These are phyloP conservation scores for Crithidia thermophila DNA, from an alignment of 208 protist genomes.

Conservation along the genomic window DNA sequence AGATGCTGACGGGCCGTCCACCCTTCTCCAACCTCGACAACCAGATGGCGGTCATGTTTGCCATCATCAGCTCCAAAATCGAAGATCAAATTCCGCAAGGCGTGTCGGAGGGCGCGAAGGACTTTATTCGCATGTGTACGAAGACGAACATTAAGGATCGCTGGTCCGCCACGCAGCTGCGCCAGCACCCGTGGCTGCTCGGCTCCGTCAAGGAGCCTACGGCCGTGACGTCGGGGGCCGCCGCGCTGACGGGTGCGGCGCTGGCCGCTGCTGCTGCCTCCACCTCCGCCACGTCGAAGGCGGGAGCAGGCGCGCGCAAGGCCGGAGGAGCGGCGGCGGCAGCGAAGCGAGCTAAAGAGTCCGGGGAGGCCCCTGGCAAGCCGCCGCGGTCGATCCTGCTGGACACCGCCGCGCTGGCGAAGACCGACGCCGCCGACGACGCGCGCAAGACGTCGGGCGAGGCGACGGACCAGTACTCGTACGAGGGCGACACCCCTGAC, in stretches of 20 bases:
- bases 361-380: conserved; percentile 3
- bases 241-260: neutral
- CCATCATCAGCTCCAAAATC: conserved; percentile 80
- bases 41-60: conserved; percentile 93
- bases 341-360: conserved; percentile 3
- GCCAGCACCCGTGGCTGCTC: conserved; percentile 75
- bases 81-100: conserved; percentile 69
- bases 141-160: conserved; percentile 70
- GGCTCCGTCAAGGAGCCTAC: neutral
- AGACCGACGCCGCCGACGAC: neutral
- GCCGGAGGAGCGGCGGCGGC: neutral
- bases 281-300: no score
- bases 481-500: conserved; percentile 15
- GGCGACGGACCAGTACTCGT: conserved; percentile 3
- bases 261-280: no score
- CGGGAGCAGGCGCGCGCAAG: neutral
- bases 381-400: conserved; percentile 27
- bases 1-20: conserved; percentile 90
- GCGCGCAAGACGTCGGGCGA: conserved; percentile 2
- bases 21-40: conserved; percentile 87
- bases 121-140: conserved; percentile 80
- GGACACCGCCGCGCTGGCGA: conserved; percentile 26
- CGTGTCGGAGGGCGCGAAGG: conserved; percentile 62
- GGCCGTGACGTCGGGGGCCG: neutral
- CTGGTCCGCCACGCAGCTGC: conserved; percentile 60